phyloP scores from a whole-genome alignment of 2,329 filamentous ascomycete genomes.

The Aspergillus udagawae region DNA sequence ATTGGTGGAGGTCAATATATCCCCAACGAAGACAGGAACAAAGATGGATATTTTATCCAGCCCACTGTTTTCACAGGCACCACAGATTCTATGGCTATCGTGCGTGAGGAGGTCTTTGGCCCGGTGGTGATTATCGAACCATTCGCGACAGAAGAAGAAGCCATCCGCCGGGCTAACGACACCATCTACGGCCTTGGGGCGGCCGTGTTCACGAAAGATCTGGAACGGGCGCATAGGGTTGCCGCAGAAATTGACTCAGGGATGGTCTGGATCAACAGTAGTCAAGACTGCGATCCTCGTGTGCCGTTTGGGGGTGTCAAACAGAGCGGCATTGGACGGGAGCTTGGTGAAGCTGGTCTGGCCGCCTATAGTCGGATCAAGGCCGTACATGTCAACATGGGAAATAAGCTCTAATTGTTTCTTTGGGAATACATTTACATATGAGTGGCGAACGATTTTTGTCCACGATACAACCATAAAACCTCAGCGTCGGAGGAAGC shows the following conservation, averaged over 20 bases:
- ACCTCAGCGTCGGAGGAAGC: too few species aligned
- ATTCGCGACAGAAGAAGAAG: conserved; percentile 59
- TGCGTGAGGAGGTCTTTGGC: conserved; percentile 60
- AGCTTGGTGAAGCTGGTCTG: conserved; percentile 58
- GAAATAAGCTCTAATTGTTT: conserved; percentile 31
- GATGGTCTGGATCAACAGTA: conserved; percentile 67
- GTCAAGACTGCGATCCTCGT: conserved; percentile 44
- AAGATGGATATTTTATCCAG: conserved; percentile 63
- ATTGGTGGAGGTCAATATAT: conserved; percentile 55
- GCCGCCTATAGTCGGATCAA: conserved; percentile 61
- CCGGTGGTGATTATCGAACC: conserved; percentile 57
- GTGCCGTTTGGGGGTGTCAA: conserved; percentile 62
- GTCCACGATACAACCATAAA: too few species aligned
- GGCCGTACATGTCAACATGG: conserved; percentile 46
- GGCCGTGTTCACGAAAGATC: conserved; percentile 47
- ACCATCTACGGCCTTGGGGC: conserved; percentile 33
- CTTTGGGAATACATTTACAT: too few species aligned
- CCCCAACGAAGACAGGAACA: conserved; percentile 47
- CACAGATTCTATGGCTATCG: conserved; percentile 55
- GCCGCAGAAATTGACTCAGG: conserved; percentile 58
- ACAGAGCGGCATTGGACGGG: conserved; percentile 59
- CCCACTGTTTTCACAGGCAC: conserved; percentile 58
- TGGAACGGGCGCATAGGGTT: conserved; percentile 58
- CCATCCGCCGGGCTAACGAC: conserved; percentile 58
- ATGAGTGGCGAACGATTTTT: too few species aligned